Evolutionary conservation across 129 eudicot genomes (phyloP).

Genomic region (Flaveria linearis): DNA sequence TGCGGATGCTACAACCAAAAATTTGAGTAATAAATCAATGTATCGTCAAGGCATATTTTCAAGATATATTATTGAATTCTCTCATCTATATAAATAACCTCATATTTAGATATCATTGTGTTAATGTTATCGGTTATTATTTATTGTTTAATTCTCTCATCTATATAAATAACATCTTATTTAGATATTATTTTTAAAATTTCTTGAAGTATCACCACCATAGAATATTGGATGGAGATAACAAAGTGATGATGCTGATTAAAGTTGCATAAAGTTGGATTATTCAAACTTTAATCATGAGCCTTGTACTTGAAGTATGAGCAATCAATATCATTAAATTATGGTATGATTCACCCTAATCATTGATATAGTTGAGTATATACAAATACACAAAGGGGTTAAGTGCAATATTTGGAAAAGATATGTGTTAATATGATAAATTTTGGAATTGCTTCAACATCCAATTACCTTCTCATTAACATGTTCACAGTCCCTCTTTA

Average conservation of each 20-base stretch:
- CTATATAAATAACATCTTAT: too few relatives aligned
- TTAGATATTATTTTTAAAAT: neutral
- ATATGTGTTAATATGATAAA: slow-evolving; percentile 23
- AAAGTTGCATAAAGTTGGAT: slow-evolving; percentile 39
- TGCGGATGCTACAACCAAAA: too few relatives aligned
- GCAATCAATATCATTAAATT: slow-evolving; percentile 25
- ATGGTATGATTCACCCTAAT: slow-evolving; percentile 28
- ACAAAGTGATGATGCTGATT: slow-evolving; percentile 30
- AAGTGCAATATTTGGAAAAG: slow-evolving; percentile 25
- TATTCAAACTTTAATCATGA: slow-evolving; percentile 37
- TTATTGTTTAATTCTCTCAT: too few relatives aligned
- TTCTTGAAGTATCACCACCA: neutral
- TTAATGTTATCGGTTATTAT: too few relatives aligned
- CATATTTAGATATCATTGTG: too few relatives aligned
- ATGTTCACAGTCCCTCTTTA: slow-evolving; percentile 1
- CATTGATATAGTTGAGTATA: slow-evolving; percentile 20
- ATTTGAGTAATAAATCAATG: too few relatives aligned
- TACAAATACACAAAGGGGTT: slow-evolving; percentile 13
- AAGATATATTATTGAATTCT: too few relatives aligned
- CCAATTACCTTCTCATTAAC: slow-evolving; percentile 27
- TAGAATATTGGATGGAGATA: slow-evolving; percentile 22
- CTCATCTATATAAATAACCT: too few relatives aligned
- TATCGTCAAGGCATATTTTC: too few relatives aligned
- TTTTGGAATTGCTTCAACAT: slow-evolving; percentile 31
- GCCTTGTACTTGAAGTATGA: slow-evolving; percentile 41